Conservation (phyloP, 2,329 filamentous ascomycete species). For the Aaosphaeria pasadenensis region DNA sequence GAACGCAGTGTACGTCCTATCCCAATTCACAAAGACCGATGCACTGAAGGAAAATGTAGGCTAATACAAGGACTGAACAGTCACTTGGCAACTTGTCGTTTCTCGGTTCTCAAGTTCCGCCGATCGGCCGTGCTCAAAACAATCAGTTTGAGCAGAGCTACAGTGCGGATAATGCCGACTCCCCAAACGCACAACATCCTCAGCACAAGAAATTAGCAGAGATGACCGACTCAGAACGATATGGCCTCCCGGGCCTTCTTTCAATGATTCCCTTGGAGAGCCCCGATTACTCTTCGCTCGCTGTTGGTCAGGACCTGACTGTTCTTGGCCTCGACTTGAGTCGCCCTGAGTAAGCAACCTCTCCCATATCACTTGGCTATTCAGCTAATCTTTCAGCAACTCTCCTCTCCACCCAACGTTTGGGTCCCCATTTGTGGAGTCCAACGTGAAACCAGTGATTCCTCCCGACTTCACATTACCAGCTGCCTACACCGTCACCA, state of each 20-base stretch:
- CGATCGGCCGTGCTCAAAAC: constrained; percentile 24
- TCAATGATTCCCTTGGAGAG: constrained; percentile 56
- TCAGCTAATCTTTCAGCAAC: constrained; percentile 27
- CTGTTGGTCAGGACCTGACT: constrained; percentile 63
- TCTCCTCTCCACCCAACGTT: constrained; percentile 63
- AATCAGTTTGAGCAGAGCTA: constrained; percentile 31
- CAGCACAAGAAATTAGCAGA: constrained; percentile 49
- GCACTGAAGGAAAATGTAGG: constrained; percentile 12
- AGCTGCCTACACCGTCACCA: constrained; percentile 63
- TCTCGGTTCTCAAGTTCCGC: constrained; percentile 25
- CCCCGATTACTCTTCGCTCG: constrained; percentile 49
- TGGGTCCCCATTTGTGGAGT: constrained; percentile 60
- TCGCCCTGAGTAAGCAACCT: constrained; percentile 52
- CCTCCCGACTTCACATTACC: constrained; percentile 61
- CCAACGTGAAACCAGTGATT: constrained; percentile 57
- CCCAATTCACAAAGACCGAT: neutral
- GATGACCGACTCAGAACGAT: constrained; percentile 60
- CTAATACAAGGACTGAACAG: constrained; percentile 23
- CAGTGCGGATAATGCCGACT: constrained; percentile 25
- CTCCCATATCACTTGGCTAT: neutral
- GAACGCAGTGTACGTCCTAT: constrained; percentile 22
- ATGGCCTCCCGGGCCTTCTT: constrained; percentile 58
- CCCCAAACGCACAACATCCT: constrained; percentile 31
- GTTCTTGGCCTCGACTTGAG: constrained; percentile 63
- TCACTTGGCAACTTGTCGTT: constrained; percentile 25